These are phyloP conservation scores for Alectoria sarmentosa DNA, from an alignment of 495 filamentous ascomycete species.

Conservation along the genomic window DNA sequence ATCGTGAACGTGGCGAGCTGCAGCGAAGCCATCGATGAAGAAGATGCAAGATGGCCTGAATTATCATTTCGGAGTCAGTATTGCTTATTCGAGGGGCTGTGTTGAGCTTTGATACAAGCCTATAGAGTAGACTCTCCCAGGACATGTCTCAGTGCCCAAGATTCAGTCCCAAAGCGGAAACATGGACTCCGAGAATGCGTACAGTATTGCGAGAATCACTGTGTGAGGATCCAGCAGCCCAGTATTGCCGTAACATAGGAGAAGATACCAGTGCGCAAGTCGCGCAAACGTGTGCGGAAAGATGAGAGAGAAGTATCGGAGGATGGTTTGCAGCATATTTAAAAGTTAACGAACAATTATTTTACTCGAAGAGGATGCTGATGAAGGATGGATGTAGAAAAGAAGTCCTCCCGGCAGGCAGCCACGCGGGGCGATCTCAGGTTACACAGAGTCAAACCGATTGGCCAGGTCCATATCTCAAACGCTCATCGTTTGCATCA, in stretches of 20 bases:
- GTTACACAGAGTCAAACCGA: background rate
- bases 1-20: background rate
- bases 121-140: no score
- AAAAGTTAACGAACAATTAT: no score
- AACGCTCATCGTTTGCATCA: background rate
- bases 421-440: background rate
- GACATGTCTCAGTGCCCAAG: no score
- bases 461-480: background rate
- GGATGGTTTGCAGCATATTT: background rate
- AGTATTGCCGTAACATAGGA: background rate
- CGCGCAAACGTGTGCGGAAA: background rate
- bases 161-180: no score
- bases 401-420: background rate
- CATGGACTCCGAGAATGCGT: no score
- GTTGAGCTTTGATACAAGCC: no score
- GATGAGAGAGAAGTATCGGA: background rate
- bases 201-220: background rate
- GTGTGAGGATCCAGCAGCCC: background rate
- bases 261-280: background rate
- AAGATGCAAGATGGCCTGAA: background rate
- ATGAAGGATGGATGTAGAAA: background rate
- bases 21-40: background rate
- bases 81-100: no score
- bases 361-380: background rate
- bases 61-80: no score